A percentile compares a stretch with the other conserved stretches of the same genome.
phyloP scores from a whole-genome alignment of 345 rosid species.

The Gossypium sturtianum region DNA sequence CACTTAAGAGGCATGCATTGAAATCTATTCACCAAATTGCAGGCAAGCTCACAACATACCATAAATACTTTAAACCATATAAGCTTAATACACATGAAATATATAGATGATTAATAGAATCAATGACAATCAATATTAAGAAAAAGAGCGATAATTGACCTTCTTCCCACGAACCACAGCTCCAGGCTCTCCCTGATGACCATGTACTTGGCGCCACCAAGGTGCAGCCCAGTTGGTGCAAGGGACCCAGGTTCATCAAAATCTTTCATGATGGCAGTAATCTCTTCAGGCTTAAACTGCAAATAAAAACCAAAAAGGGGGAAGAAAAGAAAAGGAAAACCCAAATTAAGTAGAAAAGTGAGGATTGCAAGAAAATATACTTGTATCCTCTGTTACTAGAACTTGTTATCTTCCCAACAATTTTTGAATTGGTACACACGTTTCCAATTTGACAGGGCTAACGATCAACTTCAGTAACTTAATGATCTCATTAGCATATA shows the following conservation, averaged over 20 bases:
- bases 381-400: no score
- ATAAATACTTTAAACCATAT: neutral
- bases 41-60: neutral
- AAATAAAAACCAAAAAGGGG: neutral
- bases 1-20: neutral
- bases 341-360: neutral
- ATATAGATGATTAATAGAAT: neutral
- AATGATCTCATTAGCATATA: no score
- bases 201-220: conserved; percentile 71
- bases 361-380: no score
- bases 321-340: neutral
- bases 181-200: conserved; percentile 75
- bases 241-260: conserved; percentile 73
- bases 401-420: no score
- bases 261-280: conserved; percentile 48
- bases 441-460: no score
- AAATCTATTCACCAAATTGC: neutral
- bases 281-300: conserved; percentile 61
- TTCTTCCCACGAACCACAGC: conserved; percentile 87
- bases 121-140: neutral
- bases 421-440: no score
- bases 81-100: neutral
- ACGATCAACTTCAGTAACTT: no score
- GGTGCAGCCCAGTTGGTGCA: conserved; percentile 63
- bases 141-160: conserved; percentile 27